Conservation (phyloP, 495 filamentous ascomycete genomes). For the Copromyces sp. region DNA sequence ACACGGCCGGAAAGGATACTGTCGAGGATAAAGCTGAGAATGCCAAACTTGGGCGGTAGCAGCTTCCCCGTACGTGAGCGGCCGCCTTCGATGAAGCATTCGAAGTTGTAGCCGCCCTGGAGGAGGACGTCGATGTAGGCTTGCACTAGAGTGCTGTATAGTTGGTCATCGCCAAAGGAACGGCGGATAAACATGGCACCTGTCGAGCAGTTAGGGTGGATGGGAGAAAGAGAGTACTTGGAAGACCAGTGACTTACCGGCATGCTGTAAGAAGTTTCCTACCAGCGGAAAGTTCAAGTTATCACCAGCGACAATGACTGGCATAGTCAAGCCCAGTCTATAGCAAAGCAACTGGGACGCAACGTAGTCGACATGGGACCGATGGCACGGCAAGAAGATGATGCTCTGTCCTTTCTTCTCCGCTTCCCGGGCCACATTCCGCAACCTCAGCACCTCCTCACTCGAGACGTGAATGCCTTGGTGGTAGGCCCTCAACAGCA, state of each 20-base stretch:
- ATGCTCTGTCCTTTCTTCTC: conserved; percentile 85
- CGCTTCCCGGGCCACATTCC: conserved; percentile 72
- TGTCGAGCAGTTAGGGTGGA: conserved; percentile 11
- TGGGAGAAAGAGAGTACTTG: background rate
- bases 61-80: conserved; percentile 90
- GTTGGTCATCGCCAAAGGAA: conserved; percentile 81
- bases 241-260: conserved; percentile 40
- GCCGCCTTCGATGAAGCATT: conserved; percentile 94
- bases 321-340: conserved; percentile 75
- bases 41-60: conserved; percentile 90
- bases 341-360: conserved; percentile 91
- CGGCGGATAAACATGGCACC: conserved; percentile 94
- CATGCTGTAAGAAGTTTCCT: conserved; percentile 85
- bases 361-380: conserved; percentile 93
- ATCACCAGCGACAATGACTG: conserved; percentile 90
- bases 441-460: conserved; percentile 76
- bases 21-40: conserved; percentile 83
- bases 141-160: conserved; percentile 87
- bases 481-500: conserved; percentile 86
- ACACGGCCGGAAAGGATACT: conserved; percentile 81
- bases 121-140: conserved; percentile 90
- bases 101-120: conserved; percentile 83
- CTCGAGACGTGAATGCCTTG: conserved; percentile 96
- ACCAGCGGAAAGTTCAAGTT: conserved; percentile 91
- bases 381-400: conserved; percentile 89